Percentiles rank a stretch among this genome's conserved stretches.
Conservation (phyloP, 2,329 filamentous ascomycete species). For the Helminthosporium solani region DNA sequence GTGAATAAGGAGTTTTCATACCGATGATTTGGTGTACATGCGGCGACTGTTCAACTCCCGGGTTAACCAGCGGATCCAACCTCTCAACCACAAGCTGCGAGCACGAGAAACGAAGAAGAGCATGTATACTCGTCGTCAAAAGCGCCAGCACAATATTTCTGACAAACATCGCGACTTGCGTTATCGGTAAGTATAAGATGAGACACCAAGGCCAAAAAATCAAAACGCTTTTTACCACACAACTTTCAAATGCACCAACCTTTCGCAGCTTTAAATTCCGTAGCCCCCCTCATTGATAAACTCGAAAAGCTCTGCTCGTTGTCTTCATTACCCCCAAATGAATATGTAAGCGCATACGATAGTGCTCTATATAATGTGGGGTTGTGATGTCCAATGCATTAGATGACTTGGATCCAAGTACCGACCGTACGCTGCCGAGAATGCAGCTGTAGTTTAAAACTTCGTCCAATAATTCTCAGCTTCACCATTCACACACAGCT, state of each 20-base stretch:
- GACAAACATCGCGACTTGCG: conserved; percentile 1
- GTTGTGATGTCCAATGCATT: conserved; percentile 5
- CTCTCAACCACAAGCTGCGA: conserved; percentile 25
- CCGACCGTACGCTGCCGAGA: not conserved
- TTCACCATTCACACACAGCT: too few relatives aligned
- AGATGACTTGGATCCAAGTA: not conserved
- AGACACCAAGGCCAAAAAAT: too few relatives aligned
- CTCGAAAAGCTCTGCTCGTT: not conserved
- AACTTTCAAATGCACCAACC: too few relatives aligned
- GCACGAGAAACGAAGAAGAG: conserved; percentile 23
- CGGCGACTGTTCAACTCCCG: conserved; percentile 14
- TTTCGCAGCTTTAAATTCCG: too few relatives aligned
- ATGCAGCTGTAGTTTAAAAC: not conserved
- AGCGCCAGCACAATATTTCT: conserved; percentile 9
- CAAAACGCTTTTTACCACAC: too few relatives aligned
- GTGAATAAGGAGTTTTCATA: not conserved
- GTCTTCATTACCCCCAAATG: not conserved
- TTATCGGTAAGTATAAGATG: not conserved
- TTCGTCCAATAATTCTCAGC: not conserved
- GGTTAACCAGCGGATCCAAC: conserved; percentile 25
- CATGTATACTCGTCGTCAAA: conserved; percentile 13
- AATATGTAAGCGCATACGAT: conserved; percentile 1
- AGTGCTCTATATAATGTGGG: conserved; percentile 7
- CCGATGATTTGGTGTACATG: conserved; percentile 22
- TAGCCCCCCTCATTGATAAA: not conserved